These are phyloP conservation scores for Abelmoschus esculentus DNA, from an alignment of 345 rosid genomes.

Conservation along the genomic window DNA sequence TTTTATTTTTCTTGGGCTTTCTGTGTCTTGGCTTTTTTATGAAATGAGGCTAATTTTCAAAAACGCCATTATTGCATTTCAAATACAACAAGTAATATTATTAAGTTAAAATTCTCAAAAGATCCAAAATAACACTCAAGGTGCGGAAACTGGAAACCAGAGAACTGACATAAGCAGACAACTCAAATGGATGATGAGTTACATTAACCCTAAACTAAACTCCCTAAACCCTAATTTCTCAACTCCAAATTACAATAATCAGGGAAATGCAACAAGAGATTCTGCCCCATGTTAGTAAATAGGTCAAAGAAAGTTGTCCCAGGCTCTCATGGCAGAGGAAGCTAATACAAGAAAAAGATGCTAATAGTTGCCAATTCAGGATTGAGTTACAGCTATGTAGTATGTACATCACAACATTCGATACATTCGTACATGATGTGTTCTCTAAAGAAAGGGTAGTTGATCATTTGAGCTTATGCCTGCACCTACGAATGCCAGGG, in stretches of 20 bases:
- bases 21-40: too few relatives aligned
- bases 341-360: background rate
- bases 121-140: background rate
- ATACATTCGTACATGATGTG: background rate
- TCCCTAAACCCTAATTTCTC: background rate
- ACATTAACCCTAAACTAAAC: too few relatives aligned
- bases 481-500: constrained; percentile 34
- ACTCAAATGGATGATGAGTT: background rate
- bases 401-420: background rate
- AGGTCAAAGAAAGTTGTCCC: background rate
- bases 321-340: background rate
- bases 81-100: background rate
- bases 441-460: background rate
- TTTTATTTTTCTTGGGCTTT: too few relatives aligned
- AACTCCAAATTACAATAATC: background rate
- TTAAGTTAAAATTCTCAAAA: background rate
- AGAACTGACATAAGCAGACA: background rate
- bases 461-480: constrained; percentile 39
- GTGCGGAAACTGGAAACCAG: background rate
- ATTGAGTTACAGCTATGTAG: background rate
- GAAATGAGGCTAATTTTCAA: too few relatives aligned
- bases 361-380: background rate
- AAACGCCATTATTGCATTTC: background rate
- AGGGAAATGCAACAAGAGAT: background rate
- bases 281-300: background rate